These are phyloP conservation scores for Aspergillus ruber DNA, from an alignment of 2,329 filamentous ascomycete genomes.

Conservation along the genomic window DNA sequence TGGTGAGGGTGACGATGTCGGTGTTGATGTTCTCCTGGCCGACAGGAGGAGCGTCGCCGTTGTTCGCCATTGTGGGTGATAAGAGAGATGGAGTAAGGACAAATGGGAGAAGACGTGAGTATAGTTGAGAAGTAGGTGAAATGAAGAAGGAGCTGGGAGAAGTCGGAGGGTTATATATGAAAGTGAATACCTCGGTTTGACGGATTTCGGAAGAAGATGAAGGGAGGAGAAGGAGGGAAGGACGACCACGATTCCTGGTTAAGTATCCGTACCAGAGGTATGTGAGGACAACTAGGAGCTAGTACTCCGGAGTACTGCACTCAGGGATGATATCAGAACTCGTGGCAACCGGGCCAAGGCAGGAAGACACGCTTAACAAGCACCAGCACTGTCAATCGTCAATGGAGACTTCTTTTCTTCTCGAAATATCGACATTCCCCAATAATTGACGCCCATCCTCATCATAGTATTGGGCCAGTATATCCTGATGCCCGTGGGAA, in stretches of 20 bases:
- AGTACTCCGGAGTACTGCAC: not conserved
- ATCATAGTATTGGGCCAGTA: too few species aligned
- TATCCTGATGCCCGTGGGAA: slow-evolving; percentile 5
- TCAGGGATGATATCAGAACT: not conserved
- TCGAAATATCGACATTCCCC: too few species aligned
- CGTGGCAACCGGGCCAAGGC: not conserved
- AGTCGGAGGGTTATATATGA: slow-evolving; percentile 3
- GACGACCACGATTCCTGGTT: not conserved
- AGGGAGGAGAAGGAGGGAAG: slow-evolving; percentile 1
- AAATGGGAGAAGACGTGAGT: slow-evolving; percentile 2
- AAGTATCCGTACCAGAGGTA: not conserved
- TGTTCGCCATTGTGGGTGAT: slow-evolving; percentile 30
- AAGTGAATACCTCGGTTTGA: slow-evolving; percentile 21
- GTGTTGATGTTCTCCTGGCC: slow-evolving; percentile 80
- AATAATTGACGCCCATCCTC: too few species aligned
- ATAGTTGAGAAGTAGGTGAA: not conserved
- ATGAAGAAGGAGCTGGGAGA: slow-evolving; percentile 1
- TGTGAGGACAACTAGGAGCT: not conserved
- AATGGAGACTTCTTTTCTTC: too few species aligned
- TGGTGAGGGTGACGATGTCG: slow-evolving; percentile 89
- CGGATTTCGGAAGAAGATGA: slow-evolving; percentile 18
- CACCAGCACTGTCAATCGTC: too few species aligned
- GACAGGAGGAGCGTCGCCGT: slow-evolving; percentile 46
- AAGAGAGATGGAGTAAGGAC: not conserved
- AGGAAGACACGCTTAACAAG: not conserved